These are phyloP conservation scores for Teunomyces funiuensis DNA, from an alignment of 805 yeast species.

Conservation along the genomic window DNA sequence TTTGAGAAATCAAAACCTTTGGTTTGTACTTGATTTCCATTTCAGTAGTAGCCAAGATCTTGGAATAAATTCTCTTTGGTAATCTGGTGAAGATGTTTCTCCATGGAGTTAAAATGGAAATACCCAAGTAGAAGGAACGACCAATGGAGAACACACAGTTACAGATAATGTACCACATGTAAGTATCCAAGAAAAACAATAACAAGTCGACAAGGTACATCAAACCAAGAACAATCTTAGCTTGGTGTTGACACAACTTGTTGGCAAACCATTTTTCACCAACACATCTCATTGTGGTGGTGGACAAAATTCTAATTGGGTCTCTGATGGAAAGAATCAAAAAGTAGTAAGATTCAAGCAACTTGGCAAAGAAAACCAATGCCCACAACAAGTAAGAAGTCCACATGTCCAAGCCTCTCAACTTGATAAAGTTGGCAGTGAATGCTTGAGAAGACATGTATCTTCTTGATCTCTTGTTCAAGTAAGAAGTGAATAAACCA, in stretches of 20 bases:
- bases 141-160: slow-evolving; percentile 96
- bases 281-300: slow-evolving; percentile 85
- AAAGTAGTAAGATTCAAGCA: slow-evolving; percentile 87
- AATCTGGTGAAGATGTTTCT: slow-evolving; percentile 96
- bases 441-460: slow-evolving; percentile 93
- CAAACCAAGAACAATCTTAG: slow-evolving; percentile 84
- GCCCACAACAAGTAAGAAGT: slow-evolving; percentile 92
- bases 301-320: slow-evolving; percentile 87
- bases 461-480: slow-evolving; percentile 82
- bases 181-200: slow-evolving; percentile 97
- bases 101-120: slow-evolving; percentile 99
- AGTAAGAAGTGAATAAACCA: slow-evolving; percentile 89
- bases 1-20: slow-evolving; percentile 95
- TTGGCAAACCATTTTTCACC: slow-evolving; percentile 92
- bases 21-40: slow-evolving; percentile 99
- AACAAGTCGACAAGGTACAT: slow-evolving; percentile 92
- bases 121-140: slow-evolving; percentile 97
- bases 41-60: slow-evolving; percentile 95
- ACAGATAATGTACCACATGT: slow-evolving; percentile 96
- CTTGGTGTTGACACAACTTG: slow-evolving; percentile 78
- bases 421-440: slow-evolving; percentile 84
- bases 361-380: slow-evolving; percentile 85
- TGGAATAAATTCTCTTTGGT: slow-evolving; percentile 98
- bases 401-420: slow-evolving; percentile 91
- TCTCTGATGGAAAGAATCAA: slow-evolving; percentile 87